Evolutionary conservation across 305 asterid genomes (phyloP), one percentile per base, ranked within the genome.

Genomic region (Caryopteris hybrid): DNA sequence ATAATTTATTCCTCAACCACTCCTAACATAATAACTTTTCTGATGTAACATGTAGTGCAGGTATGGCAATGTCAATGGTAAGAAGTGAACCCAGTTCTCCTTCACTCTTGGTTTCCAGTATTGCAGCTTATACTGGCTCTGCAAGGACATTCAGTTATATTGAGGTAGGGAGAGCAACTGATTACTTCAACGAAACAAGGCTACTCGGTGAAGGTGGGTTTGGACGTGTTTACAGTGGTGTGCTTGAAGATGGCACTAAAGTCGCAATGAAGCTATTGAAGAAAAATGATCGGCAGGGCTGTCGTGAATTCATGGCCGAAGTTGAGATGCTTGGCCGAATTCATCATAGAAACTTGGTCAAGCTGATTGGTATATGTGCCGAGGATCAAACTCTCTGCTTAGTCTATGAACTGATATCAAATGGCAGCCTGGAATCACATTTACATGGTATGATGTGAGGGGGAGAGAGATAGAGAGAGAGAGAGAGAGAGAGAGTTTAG

Each of bases 321-420:
- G 95, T 94, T 18, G 99, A 94, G 86, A 94, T 94, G 96, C 96
- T 94, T 50, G 83, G 97, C 78, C 93, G 99, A 41, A 96, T 94
- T 60, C 97, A 91, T 75, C 99, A 94, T 69, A 68, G 99, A 57
- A 94, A 94, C 83, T 84, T 94, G 83, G 99, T 94, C 68, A 87
- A 85, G 81, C 76, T 94, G 79, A 85, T 91, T 11, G 98, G 99
- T 56, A 94, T 91, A 76, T 94, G 98, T 65, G 83, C 78, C 10
- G 99, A 94, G 85, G 97, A 86, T 60, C 93, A 76, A 4, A 70
- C 84, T 60, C 88, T 94, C 8, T 89, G 98, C 81, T 81, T 91
- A 61, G 88, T 94, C 48, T 94, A 94, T 66, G 96, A 94, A 70
- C 87, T 94, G 12, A 78, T 91, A 45, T 86, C 97, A 33, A 89